Conservation (phyloP, 176 grass and related monocot genomes). For the Thalia dealbata region DNA sequence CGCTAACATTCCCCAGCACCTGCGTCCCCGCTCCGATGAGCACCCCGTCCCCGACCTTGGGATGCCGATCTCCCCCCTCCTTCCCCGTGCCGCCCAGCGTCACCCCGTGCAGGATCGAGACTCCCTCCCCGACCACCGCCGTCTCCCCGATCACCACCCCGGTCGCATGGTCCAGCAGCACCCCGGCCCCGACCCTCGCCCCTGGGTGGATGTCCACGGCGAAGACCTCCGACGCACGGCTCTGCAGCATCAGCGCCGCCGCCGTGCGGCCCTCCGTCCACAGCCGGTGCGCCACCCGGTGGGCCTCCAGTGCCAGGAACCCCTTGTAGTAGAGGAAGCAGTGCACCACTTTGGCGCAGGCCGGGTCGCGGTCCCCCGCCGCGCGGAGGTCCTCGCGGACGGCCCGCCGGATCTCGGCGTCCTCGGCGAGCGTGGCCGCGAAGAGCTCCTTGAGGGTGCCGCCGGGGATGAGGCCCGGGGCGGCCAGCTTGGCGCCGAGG, state of each 20-base stretch:
- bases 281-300: conserved; percentile 68
- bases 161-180: conserved; percentile 77
- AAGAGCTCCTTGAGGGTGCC: conserved; percentile 43
- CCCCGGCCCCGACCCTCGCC: conserved; percentile 49
- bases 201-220: conserved; percentile 90
- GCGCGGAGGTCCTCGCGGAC: conserved; percentile 58
- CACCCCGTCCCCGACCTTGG: conserved; percentile 66
- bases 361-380: conserved; percentile 51
- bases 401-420: conserved; percentile 27
- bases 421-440: conserved; percentile 13
- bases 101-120: conserved; percentile 64
- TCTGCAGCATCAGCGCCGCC: conserved; percentile 55
- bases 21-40: conserved; percentile 72
- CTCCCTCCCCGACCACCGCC: conserved; percentile 50
- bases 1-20: conserved; percentile 58
- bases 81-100: conserved; percentile 71
- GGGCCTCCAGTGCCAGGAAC: conserved; percentile 65
- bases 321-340: conserved; percentile 96
- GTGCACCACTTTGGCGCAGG: conserved; percentile 70
- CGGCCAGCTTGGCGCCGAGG: conserved; percentile 48
- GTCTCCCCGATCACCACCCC: conserved; percentile 82
- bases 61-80: conserved; percentile 64
- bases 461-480: conserved; percentile 33
- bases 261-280: conserved; percentile 40
- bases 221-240: conserved; percentile 69